Conservation (phyloP, 1,284 basidiomycete species). For the Apiotrichum gamsii region DNA sequence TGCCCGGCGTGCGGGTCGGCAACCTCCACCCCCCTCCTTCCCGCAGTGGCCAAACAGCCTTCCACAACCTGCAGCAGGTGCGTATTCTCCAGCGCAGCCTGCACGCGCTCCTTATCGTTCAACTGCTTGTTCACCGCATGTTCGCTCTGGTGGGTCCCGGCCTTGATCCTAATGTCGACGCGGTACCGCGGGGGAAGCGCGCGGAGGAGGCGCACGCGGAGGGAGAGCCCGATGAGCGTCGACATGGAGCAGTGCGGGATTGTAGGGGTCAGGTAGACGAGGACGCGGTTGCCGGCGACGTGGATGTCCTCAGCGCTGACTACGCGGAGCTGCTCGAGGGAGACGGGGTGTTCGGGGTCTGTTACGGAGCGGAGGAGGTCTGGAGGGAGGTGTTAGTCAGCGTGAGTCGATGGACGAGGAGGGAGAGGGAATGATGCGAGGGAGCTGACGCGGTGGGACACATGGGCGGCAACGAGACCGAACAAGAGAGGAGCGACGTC, state of each 20-base stretch:
- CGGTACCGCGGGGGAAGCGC: constrained; percentile 89
- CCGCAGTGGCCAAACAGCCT: constrained; percentile 64
- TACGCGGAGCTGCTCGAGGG: constrained; percentile 93
- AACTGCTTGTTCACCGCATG: constrained; percentile 95
- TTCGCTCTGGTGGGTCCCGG: constrained; percentile 93
- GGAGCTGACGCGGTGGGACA: not conserved
- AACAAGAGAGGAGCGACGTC: no score
- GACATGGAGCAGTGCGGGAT: constrained; percentile 99
- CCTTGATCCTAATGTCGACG: constrained; percentile 86
- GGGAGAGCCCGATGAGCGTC: constrained; percentile 88
- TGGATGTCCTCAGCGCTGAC: constrained; percentile 84
- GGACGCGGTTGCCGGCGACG: constrained; percentile 64
- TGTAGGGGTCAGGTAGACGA: constrained; percentile 91
- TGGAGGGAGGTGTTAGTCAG: constrained; percentile 45
- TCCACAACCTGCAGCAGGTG: constrained; percentile 83
- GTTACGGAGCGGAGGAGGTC: constrained; percentile 88
- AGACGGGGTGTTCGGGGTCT: constrained; percentile 92
- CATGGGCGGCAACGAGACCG: not conserved
- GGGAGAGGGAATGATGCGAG: constrained; percentile 34
- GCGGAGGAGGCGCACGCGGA: constrained; percentile 83
- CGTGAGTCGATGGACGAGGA: constrained; percentile 51
- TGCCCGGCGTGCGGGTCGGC: constrained; percentile 4
- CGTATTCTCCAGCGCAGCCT: constrained; percentile 90
- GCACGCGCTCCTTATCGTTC: constrained; percentile 97
- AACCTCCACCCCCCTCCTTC: constrained; percentile 38